Evolutionary conservation across 371 early-diverging fungal genomes (phyloP), one percentile per base, ranked within the genome.

Genomic region (Actinomucor elegans): DNA sequence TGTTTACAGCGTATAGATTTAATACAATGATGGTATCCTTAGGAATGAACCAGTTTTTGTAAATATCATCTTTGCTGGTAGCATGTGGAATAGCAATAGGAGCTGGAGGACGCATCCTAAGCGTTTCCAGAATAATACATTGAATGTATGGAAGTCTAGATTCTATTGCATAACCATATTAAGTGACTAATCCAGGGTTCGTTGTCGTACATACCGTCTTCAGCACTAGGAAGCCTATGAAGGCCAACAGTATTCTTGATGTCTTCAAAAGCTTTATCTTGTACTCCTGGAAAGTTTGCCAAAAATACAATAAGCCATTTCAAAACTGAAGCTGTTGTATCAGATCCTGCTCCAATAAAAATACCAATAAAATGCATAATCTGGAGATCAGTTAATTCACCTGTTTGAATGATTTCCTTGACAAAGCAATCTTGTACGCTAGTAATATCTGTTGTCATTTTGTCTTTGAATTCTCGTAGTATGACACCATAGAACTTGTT

Each of bases 341-440:
- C 78, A 4, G 74, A 77, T 12, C 78, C 76, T 20, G 76, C 76
- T 20, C 76, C 76, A 12, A 76, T 63, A 61, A 76, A 72, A 8
- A 72, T 45, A 10, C 60, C 59, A 12, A 65, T 41, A 33, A 76
- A 72, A 20, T 61, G 48, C 17, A 52, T 53, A 12, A 66, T 60
- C 29, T 73, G 70, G 20, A 65, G 26, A 21, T 73, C 71, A 2
- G 66, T 69, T 24, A 77, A 29, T 14, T 62, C 52, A 8, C 56
- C 57, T 14, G 38, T 48, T 0, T 45, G 48, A 15, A 71, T 37
- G 5, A 77, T 52, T 9, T 69, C 66, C 26, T 65, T 73, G 10
- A 77, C 55, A 51, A 73, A 69, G 44, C 77, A 77, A 36, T 70
- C 67, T 20, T 61, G 53, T 5, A 24, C 42, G 10, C n/a, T n/a